phyloP scores from a whole-genome alignment of 2,329 filamentous ascomycete species.

The Clarireedia monteithiana region DNA sequence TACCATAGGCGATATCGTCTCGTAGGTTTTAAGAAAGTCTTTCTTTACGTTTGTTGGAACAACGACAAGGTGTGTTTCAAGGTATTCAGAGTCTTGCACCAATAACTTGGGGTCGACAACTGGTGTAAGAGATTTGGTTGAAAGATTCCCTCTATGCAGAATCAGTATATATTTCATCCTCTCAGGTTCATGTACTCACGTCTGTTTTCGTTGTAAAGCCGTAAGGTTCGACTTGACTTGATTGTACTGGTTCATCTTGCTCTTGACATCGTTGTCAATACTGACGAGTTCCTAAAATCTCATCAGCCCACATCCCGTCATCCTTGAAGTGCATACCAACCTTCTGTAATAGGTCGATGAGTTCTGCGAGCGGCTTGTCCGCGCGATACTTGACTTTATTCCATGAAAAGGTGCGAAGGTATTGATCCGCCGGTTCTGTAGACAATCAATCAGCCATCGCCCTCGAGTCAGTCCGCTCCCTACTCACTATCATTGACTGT shows the following conservation, averaged over 20 bases:
- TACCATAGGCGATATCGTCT: conserved; percentile 83
- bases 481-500: conserved; percentile 74
- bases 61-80: conserved; percentile 90
- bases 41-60: conserved; percentile 75
- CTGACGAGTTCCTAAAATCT: conserved; percentile 67
- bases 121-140: conserved; percentile 87
- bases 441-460: conserved; percentile 12
- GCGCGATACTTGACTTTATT: conserved; percentile 96
- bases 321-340: conserved; percentile 33
- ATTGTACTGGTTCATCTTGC: conserved; percentile 93
- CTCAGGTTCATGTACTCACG: conserved; percentile 43
- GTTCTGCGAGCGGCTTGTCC: conserved; percentile 80
- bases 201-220: conserved; percentile 77
- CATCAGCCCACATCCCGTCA: not conserved
- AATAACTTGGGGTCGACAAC: conserved; percentile 75
- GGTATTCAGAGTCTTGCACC: conserved; percentile 87
- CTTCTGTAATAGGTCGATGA: conserved; percentile 85
- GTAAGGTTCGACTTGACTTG: conserved; percentile 78
- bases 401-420: conserved; percentile 84
- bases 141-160: conserved; percentile 68
- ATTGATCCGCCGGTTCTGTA: conserved; percentile 89
- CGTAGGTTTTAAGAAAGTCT: conserved; percentile 84
- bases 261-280: conserved; percentile 92
- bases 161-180: conserved; percentile 10
- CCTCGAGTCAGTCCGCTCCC: not conserved